These are phyloP conservation scores for Naganishia onofrii DNA, from an alignment of 768 basidiomycete species.

Conservation along the genomic window DNA sequence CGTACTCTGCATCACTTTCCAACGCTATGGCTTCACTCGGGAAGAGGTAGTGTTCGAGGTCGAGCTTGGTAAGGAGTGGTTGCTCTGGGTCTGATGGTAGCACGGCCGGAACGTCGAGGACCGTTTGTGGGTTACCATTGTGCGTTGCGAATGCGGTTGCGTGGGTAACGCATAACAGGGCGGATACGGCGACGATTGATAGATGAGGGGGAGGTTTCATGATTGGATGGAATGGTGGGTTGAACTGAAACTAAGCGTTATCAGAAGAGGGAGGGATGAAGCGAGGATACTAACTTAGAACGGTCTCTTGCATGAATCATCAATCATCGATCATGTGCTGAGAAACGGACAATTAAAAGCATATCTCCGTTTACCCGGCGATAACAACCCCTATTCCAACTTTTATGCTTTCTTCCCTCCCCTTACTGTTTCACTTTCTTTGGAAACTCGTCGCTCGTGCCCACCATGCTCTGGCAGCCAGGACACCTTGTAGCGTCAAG, in stretches of 20 bases:
- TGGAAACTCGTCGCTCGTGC: background rate
- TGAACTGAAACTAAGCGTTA: background rate
- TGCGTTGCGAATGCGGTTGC: background rate
- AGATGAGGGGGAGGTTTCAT: background rate
- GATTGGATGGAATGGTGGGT: background rate
- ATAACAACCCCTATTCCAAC: background rate
- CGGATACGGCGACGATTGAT: background rate
- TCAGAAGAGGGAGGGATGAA: background rate
- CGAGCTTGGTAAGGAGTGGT: background rate
- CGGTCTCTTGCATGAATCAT: constrained; percentile 4
- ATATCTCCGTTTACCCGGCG: no score
- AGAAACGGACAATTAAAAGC: no score
- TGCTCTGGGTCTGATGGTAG: background rate
- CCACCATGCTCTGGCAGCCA: constrained; percentile 6
- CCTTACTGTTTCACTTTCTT: no score
- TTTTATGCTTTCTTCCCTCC: background rate
- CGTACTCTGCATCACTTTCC: constrained; percentile 3
- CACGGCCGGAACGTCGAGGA: background rate
- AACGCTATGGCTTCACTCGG: constrained; percentile 13
- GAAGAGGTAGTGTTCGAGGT: constrained; percentile 3
- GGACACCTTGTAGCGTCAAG: constrained; percentile 1
- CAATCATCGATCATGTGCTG: background rate
- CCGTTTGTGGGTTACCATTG: background rate
- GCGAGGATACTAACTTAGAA: background rate
- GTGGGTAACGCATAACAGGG: background rate